Conservation (phyloP, 1,139 yeast species). For the Pichia sp. region DNA sequence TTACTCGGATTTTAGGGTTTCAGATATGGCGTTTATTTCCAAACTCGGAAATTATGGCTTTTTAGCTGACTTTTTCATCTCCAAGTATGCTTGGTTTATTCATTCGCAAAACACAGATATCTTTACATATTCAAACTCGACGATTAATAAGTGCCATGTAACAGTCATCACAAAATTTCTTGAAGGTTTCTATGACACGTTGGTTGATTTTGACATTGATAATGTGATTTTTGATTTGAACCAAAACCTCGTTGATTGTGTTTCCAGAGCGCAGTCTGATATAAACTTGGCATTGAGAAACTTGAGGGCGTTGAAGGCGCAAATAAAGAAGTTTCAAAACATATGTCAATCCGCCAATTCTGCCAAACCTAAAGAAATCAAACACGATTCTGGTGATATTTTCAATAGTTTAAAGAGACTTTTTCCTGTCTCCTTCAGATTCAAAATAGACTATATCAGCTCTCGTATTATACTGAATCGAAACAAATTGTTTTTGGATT, state of each 20-base stretch:
- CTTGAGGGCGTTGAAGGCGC: conserved; percentile 1
- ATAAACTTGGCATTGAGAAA: not conserved
- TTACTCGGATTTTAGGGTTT: conserved; percentile 11
- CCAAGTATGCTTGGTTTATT: not conserved
- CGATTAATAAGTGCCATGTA: no score
- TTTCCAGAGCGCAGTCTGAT: conserved; percentile 14
- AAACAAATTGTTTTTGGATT: conserved; percentile 9
- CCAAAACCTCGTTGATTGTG: conserved; percentile 6
- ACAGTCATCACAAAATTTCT: no score
- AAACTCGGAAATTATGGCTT: conserved; percentile 7
- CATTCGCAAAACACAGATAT: no score
- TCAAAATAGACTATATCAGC: conserved; percentile 1
- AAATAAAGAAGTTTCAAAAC: not conserved
- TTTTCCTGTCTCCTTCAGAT: conserved; percentile 3
- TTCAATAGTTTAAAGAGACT: conserved; percentile 1
- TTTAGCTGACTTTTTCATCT: conserved; percentile 3
- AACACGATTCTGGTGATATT: no score
- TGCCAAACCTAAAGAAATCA: not conserved
- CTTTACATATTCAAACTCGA: no score
- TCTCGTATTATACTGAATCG: conserved; percentile 3
- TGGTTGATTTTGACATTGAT: conserved; percentile 3
- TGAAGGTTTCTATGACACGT: not conserved
- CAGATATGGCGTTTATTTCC: conserved; percentile 9
- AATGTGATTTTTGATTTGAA: not conserved
- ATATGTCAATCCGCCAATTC: no score